Conservation (phyloP, 768 basidiomycete species). For the Imleria badia region DNA sequence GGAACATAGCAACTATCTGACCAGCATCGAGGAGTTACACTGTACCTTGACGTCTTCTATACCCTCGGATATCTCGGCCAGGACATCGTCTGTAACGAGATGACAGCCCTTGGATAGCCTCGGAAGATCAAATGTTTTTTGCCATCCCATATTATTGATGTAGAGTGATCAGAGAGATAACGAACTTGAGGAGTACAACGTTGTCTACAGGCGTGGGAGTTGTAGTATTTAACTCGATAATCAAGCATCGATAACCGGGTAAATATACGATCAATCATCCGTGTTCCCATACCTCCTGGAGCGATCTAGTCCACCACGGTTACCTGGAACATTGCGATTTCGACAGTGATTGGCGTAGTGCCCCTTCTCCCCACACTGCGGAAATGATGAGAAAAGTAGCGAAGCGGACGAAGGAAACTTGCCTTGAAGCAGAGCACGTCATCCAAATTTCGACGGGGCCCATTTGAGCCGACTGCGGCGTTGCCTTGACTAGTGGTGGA, state of each 20-base stretch:
- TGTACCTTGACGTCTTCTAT: constrained; percentile 63
- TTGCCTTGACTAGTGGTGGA: constrained; percentile 23
- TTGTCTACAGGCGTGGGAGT: not conserved
- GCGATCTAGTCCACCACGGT: constrained; percentile 78
- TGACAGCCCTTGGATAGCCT: constrained; percentile 67
- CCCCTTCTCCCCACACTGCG: constrained; percentile 85
- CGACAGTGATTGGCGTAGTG: constrained; percentile 96
- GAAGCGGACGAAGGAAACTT: constrained; percentile 18
- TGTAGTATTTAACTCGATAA: not conserved
- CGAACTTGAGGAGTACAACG: not conserved
- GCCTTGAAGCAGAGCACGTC: constrained; percentile 90
- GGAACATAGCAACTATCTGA: not conserved
- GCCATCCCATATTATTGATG: constrained; percentile 72
- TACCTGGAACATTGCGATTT: constrained; percentile 88
- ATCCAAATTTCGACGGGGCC: constrained; percentile 69
- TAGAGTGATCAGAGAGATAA: not conserved
- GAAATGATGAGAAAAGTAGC: constrained; percentile 7
- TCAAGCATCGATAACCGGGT: no score
- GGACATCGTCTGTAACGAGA: constrained; percentile 78
- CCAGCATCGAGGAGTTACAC: not conserved
- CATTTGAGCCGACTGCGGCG: constrained; percentile 33
- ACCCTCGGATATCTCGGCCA: constrained; percentile 64
- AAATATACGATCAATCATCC: constrained; percentile 23
- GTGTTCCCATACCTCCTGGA: constrained; percentile 31
- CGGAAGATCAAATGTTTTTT: constrained; percentile 73